Conservation (phyloP, 2,329 filamentous ascomycete species). For the Neurospora sp. region DNA sequence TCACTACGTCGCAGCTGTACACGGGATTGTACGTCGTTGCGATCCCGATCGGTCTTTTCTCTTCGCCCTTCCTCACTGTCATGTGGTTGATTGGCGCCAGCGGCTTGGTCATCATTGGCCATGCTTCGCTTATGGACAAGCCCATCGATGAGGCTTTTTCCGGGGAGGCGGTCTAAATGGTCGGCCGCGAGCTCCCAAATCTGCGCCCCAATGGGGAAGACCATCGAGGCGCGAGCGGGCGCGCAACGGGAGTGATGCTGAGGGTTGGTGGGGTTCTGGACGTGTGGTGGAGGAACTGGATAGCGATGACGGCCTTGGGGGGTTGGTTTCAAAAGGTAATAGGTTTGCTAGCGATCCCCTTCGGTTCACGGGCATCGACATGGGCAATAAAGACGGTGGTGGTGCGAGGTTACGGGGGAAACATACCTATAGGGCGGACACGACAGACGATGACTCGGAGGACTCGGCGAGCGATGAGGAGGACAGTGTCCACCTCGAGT, state of each 20-base stretch:
- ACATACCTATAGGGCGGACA: slow-evolving; percentile 30
- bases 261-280: slow-evolving; percentile 27
- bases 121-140: slow-evolving; percentile 94
- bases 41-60: slow-evolving; percentile 75
- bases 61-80: slow-evolving; percentile 74
- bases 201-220: slow-evolving; percentile 98
- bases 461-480: slow-evolving; percentile 44
- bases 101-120: slow-evolving; percentile 86
- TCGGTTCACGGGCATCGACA: slow-evolving; percentile 50
- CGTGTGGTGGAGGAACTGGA: slow-evolving; percentile 60
- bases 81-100: slow-evolving; percentile 96
- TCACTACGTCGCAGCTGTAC: slow-evolving; percentile 89
- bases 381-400: slow-evolving; percentile 35
- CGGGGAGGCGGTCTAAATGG: slow-evolving; percentile 99
- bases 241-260: slow-evolving; percentile 38
- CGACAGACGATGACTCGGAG: slow-evolving; percentile 36
- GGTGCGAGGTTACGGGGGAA: slow-evolving; percentile 27
- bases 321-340: slow-evolving; percentile 30
- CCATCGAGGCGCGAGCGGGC: slow-evolving; percentile 80
- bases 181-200: slow-evolving; percentile 99
- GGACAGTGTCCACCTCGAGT: slow-evolving; percentile 68
- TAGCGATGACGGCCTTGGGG: slow-evolving; percentile 45
- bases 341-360: slow-evolving; percentile 51
- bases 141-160: slow-evolving; percentile 99
- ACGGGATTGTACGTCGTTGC: slow-evolving; percentile 75